Percentiles rank a stretch among this genome's conserved stretches.
Evolutionary conservation across 306 rosid species (phyloP).

Genomic region (Rosa persica): DNA sequence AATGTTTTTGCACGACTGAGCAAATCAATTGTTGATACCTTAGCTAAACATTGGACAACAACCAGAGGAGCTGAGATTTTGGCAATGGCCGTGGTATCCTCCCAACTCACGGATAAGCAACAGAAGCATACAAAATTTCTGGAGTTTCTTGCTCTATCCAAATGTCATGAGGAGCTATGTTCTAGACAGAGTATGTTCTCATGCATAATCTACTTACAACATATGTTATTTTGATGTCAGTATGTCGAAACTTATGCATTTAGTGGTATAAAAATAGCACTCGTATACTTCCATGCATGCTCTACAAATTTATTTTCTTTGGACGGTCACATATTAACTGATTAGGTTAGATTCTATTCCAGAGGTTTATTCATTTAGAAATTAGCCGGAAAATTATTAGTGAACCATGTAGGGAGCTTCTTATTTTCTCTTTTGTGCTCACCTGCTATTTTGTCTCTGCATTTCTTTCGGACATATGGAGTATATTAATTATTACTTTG

Average conservation of each 20-base stretch:
- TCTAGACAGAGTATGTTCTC: conserved; percentile 75
- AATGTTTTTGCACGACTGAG: conserved; percentile 84
- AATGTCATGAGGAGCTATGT: conserved; percentile 97
- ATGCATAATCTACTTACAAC: conserved; percentile 18
- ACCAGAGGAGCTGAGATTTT: conserved; percentile 97
- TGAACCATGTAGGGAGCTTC: neutral
- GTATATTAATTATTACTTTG: conserved; percentile 13
- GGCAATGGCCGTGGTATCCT: conserved; percentile 84
- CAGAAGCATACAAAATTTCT: conserved; percentile 85
- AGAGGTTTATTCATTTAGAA: neutral
- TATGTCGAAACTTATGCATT: conserved; percentile 22
- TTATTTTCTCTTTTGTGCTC: neutral
- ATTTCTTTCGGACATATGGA: conserved; percentile 7
- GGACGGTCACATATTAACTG: neutral
- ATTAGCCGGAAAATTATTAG: neutral
- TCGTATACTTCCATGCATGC: conserved; percentile 20
- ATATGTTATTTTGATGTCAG: conserved; percentile 25
- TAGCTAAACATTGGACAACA: conserved; percentile 99
- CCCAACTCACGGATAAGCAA: conserved; percentile 88
- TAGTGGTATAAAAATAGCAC: neutral
- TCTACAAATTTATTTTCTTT: neutral
- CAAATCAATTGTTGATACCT: conserved; percentile 87
- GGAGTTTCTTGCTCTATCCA: conserved; percentile 89
- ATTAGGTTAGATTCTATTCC: neutral
- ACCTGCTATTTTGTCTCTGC: conserved; percentile 21